Evolutionary conservation across 331 rosid genomes (phyloP).

Genomic region (Stylosanthes scabra): DNA sequence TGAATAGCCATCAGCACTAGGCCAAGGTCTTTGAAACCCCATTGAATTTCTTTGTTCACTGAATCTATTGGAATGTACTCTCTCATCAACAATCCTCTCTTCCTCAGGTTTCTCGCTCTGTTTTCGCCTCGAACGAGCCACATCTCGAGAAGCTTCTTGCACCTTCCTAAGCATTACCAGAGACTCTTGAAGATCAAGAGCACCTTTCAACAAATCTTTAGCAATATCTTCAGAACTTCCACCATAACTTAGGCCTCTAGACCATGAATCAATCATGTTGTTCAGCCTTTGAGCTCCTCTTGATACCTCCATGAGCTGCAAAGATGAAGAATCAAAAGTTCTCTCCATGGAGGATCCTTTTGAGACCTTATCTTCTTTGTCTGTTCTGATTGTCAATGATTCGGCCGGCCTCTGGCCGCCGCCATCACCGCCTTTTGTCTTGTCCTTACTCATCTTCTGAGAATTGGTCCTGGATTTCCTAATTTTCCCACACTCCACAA

Average conservation of each 20-base stretch:
- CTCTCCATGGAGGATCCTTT: conserved; percentile 46
- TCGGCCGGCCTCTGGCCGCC: conserved; percentile 45
- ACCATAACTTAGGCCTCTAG: conserved; percentile 53
- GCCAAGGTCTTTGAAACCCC: conserved; percentile 53
- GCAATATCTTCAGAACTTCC: conserved; percentile 69
- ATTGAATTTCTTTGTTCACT: conserved; percentile 40
- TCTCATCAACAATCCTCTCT: conserved; percentile 35
- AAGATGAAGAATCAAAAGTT: conserved; percentile 55
- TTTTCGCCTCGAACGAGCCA: conserved; percentile 47
- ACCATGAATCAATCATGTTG: conserved; percentile 81
- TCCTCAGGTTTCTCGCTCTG: conserved; percentile 47
- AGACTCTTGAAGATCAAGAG: conserved; percentile 83
- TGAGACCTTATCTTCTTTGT: conserved; percentile 46
- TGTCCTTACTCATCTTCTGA: conserved; percentile 62
- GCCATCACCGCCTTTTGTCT: conserved; percentile 29
- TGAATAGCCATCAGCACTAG: conserved; percentile 58
- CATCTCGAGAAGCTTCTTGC: conserved; percentile 68
- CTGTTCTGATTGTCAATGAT: conserved; percentile 39
- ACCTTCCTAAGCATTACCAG: conserved; percentile 65
- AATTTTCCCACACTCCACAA: conserved; percentile 72
- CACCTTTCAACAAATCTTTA: conserved; percentile 76
- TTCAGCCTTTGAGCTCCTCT: conserved; percentile 79
- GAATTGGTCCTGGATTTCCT: conserved; percentile 62
- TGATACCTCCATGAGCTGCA: conserved; percentile 78
- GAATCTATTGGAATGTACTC: conserved; percentile 35